A percentile compares a stretch with the other conserved stretches of the same genome.
Evolutionary conservation across 2,329 filamentous ascomycete species (phyloP).

Genomic region (Cercospora citrullina): DNA sequence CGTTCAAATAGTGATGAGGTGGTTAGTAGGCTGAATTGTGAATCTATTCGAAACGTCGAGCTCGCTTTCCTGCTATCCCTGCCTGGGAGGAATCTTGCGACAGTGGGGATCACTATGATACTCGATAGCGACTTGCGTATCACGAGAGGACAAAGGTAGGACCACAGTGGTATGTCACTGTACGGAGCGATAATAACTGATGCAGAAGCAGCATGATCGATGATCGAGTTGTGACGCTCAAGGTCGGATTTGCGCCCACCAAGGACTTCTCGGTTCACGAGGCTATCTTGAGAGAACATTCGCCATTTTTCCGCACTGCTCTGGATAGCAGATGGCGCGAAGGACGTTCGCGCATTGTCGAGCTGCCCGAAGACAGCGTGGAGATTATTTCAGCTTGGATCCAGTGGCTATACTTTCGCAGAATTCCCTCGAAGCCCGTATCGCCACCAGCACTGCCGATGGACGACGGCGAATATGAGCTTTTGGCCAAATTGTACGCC

Average conservation of each 20-base stretch:
- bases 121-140: conserved; percentile 20
- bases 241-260: conserved; percentile 10
- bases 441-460: conserved; percentile 25
- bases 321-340: conserved; percentile 28
- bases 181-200: too few species aligned
- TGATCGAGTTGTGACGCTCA: conserved; percentile 22
- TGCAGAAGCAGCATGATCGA: conserved; percentile 26
- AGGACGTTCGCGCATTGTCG: conserved; percentile 19
- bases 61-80: background rate
- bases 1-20: background rate
- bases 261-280: conserved; percentile 27
- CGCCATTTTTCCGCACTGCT: conserved; percentile 26
- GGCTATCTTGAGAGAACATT: conserved; percentile 20
- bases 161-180: too few species aligned
- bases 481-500: conserved; percentile 22
- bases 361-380: conserved; percentile 21
- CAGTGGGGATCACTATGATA: conserved; percentile 5
- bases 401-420: conserved; percentile 29
- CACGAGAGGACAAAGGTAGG: conserved; percentile 17
- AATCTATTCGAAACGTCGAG: too few species aligned
- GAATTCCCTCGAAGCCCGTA: conserved; percentile 24
- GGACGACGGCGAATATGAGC: conserved; percentile 27
- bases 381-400: conserved; percentile 25
- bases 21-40: background rate
- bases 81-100: background rate